These are phyloP conservation scores for Collybiopsis confluens DNA, from an alignment of 768 basidiomycete genomes.

Conservation along the genomic window DNA sequence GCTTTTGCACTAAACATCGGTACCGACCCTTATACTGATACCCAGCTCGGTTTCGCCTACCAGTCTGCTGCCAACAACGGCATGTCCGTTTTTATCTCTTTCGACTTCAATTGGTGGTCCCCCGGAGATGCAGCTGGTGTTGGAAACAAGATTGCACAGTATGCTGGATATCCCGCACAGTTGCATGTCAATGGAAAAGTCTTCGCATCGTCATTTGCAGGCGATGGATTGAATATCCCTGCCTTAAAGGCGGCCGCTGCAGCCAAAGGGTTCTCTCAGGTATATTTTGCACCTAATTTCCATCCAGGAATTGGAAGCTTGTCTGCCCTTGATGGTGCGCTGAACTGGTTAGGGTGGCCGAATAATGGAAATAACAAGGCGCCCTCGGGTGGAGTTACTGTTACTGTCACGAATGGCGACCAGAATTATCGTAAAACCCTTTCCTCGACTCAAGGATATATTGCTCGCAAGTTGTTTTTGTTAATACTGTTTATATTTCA, in stretches of 20 bases:
- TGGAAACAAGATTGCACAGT: conserved; percentile 32
- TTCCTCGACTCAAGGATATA: conserved; percentile 11
- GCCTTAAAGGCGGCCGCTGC: conserved; percentile 12
- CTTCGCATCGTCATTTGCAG: conserved; percentile 42
- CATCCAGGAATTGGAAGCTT: conserved; percentile 16
- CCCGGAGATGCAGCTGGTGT: conserved; percentile 22
- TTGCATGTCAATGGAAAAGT: conserved; percentile 29
- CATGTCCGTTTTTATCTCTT: conserved; percentile 34
- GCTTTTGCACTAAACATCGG: conserved; percentile 45
- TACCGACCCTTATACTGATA: conserved; percentile 32
- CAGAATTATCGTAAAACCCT: conserved; percentile 10
- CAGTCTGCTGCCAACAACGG: conserved; percentile 28
- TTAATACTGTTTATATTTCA: not conserved
- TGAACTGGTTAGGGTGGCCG: conserved; percentile 16
- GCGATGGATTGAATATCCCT: conserved; percentile 26
- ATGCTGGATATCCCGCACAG: conserved; percentile 34
- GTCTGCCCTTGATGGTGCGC: conserved; percentile 12
- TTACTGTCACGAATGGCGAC: conserved; percentile 12
- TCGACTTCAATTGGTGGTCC: conserved; percentile 24
- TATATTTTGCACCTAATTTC: conserved; percentile 15
- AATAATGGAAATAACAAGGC: conserved; percentile 18
- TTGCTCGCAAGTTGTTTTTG: conserved; percentile 14
- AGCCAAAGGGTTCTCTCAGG: not conserved
- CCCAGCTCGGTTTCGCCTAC: conserved; percentile 30
- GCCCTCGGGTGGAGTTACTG: conserved; percentile 2